These are phyloP conservation scores for Ascochyta viciae-villosae DNA, from an alignment of 2,329 filamentous ascomycete species.

Conservation along the genomic window DNA sequence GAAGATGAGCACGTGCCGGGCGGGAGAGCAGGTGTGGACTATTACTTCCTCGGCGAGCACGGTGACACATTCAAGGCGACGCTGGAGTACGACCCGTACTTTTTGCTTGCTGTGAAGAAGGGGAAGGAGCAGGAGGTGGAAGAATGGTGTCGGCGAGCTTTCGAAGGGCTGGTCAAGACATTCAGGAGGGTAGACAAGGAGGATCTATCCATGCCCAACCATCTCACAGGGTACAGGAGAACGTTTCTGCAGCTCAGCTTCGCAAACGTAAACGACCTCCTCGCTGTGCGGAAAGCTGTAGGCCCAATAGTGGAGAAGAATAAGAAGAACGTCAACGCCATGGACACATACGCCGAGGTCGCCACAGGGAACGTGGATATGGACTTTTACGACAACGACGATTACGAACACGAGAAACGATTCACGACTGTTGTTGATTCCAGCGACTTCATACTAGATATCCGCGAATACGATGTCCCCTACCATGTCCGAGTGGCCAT, in stretches of 20 bases:
- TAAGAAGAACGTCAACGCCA: constrained; percentile 92
- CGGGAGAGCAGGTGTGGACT: constrained; percentile 89
- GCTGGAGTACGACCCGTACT: constrained; percentile 95
- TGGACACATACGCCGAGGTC: constrained; percentile 98
- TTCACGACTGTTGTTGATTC: constrained; percentile 82
- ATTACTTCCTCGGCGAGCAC: constrained; percentile 84
- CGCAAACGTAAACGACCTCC: constrained; percentile 82
- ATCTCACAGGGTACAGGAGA: constrained; percentile 86
- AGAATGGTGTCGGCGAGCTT: constrained; percentile 85
- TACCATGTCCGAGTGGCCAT: constrained; percentile 99
- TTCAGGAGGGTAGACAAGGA: constrained; percentile 86
- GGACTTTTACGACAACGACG: constrained; percentile 88
- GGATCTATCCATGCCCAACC: constrained; percentile 93
- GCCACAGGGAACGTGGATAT: constrained; percentile 82
- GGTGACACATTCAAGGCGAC: constrained; percentile 94
- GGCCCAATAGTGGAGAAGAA: constrained; percentile 95
- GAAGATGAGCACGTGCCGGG: constrained; percentile 83
- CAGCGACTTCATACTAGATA: constrained; percentile 97
- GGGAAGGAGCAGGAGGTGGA: constrained; percentile 92
- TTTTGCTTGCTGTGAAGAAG: constrained; percentile 87
- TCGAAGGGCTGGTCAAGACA: constrained; percentile 80
- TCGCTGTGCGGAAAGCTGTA: constrained; percentile 83
- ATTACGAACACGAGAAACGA: constrained; percentile 82
- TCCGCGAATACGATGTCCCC: constrained; percentile 98
- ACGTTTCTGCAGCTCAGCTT: constrained; percentile 89